A percentile compares a stretch with the other conserved stretches of the same genome.
phyloP scores from a whole-genome alignment of 2,329 filamentous ascomycete species.

The Trichoderma sp. region DNA sequence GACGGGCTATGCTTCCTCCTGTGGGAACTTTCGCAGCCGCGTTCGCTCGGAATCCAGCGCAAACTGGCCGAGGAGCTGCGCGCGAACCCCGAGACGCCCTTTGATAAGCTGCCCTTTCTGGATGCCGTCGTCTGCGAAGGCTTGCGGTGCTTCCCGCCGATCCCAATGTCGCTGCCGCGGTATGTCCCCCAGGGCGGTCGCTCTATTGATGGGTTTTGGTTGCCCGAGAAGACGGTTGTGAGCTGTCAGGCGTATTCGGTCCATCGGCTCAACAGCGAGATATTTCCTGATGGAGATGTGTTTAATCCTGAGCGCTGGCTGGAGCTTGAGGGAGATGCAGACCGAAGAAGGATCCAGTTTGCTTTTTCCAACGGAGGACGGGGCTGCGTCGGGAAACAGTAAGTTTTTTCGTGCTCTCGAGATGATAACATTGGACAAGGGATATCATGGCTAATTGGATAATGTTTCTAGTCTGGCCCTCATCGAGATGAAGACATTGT shows the following conservation, averaged over 20 bases:
- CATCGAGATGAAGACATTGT: slow-evolving; percentile 64
- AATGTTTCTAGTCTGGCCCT: slow-evolving; percentile 48
- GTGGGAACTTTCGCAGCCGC: slow-evolving; percentile 65
- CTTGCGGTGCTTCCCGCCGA: slow-evolving; percentile 60
- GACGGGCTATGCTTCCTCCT: slow-evolving; percentile 69
- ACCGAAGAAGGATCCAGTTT: slow-evolving; percentile 62
- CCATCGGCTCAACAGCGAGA: slow-evolving; percentile 57
- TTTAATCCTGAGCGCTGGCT: slow-evolving; percentile 87
- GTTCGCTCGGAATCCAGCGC: slow-evolving; percentile 49
- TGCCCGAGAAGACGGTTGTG: slow-evolving; percentile 55
- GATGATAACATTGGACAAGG: not conserved
- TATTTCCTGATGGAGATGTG: slow-evolving; percentile 73
- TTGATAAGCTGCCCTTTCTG: slow-evolving; percentile 56
- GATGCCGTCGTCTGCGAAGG: slow-evolving; percentile 63
- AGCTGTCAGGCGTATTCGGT: slow-evolving; percentile 61
- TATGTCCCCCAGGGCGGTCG: slow-evolving; percentile 55
- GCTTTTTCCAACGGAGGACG: slow-evolving; percentile 64
- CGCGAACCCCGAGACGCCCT: slow-evolving; percentile 35
- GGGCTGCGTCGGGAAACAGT: slow-evolving; percentile 67
- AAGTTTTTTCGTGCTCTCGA: slow-evolving; percentile 35
- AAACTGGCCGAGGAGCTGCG: slow-evolving; percentile 52
- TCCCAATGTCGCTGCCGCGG: slow-evolving; percentile 65
- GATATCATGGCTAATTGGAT: not conserved
- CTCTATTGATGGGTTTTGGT: slow-evolving; percentile 51
- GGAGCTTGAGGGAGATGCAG: slow-evolving; percentile 67